These are phyloP conservation scores for Podila clonocystis DNA, from an alignment of 192 early-diverging fungal genomes.

Conservation along the genomic window DNA sequence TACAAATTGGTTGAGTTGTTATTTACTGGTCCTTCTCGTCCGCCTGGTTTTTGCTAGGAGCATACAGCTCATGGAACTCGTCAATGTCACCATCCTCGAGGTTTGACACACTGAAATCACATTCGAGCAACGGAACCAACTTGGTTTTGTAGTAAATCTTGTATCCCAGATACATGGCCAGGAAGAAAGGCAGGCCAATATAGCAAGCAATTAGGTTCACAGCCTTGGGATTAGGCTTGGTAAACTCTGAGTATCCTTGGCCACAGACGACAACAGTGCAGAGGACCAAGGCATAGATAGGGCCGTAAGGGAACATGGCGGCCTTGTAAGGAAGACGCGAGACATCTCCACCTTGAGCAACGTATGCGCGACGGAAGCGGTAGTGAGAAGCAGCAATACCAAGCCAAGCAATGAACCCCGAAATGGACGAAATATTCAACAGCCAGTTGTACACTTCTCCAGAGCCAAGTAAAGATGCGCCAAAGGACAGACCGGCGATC, in stretches of 20 bases:
- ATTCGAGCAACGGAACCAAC: constrained; percentile 67
- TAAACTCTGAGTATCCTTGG: constrained; percentile 70
- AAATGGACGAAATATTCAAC: constrained; percentile 76
- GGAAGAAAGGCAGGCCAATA: constrained; percentile 70
- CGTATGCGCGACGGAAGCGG: constrained; percentile 85
- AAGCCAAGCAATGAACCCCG: constrained; percentile 88
- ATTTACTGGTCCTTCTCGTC: constrained; percentile 42
- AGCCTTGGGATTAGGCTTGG: constrained; percentile 66
- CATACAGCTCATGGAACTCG: constrained; percentile 44
- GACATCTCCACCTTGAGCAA: constrained; percentile 71
- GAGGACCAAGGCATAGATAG: constrained; percentile 74
- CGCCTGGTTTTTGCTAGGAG: constrained; percentile 40
- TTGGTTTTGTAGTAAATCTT: constrained; percentile 72
- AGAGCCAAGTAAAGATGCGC: constrained; percentile 62
- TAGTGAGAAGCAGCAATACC: constrained; percentile 86
- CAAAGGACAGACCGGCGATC: constrained; percentile 69
- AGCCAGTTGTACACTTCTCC: constrained; percentile 74
- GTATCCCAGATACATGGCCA: constrained; percentile 69
- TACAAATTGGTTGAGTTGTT: too few species aligned
- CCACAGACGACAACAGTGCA: constrained; percentile 70
- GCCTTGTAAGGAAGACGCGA: constrained; percentile 79
- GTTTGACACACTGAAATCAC: constrained; percentile 63
- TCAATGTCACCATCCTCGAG: constrained; percentile 49
- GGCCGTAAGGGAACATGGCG: constrained; percentile 78
- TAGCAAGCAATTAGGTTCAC: constrained; percentile 65